phyloP scores from a whole-genome alignment of 306 rosid genomes.

The Trifolium dubium region DNA sequence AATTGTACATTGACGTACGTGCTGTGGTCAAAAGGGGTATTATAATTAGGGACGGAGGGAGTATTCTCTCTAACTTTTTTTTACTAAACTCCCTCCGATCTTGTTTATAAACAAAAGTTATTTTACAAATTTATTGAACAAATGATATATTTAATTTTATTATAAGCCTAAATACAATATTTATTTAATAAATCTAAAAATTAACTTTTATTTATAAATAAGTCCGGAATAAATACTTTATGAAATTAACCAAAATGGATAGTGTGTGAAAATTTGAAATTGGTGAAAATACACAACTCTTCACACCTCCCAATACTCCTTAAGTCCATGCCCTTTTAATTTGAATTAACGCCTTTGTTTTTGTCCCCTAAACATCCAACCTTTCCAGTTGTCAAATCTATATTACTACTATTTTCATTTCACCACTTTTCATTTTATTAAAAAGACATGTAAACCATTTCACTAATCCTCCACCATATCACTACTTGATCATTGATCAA shows the following conservation, averaged over 20 bases:
- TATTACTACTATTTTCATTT: conserved; percentile 9
- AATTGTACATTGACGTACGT: no score
- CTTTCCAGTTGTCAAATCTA: conserved; percentile 63
- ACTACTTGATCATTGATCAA: not conserved
- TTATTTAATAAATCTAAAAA: no score
- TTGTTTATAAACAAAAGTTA: no score
- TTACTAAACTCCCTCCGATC: no score
- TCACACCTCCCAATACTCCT: conserved; percentile 54
- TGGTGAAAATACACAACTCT: conserved; percentile 34
- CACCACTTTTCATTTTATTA: conserved; percentile 18
- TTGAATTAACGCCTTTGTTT: conserved; percentile 51
- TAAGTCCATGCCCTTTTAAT: conserved; percentile 28
- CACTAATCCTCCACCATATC: not conserved
- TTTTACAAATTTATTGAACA: no score
- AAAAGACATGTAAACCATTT: not conserved
- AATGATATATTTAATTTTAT: no score
- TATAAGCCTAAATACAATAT: no score
- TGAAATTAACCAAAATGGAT: conserved; percentile 45
- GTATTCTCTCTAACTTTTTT: no score
- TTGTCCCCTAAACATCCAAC: conserved; percentile 69
- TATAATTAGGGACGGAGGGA: no score
- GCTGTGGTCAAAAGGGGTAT: no score
- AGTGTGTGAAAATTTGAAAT: conserved; percentile 13
- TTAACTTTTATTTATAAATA: no score
- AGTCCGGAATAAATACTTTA: no score